Conservation (phyloP, 2,329 filamentous ascomycete species). For the Bipolaris sorokiniana region DNA sequence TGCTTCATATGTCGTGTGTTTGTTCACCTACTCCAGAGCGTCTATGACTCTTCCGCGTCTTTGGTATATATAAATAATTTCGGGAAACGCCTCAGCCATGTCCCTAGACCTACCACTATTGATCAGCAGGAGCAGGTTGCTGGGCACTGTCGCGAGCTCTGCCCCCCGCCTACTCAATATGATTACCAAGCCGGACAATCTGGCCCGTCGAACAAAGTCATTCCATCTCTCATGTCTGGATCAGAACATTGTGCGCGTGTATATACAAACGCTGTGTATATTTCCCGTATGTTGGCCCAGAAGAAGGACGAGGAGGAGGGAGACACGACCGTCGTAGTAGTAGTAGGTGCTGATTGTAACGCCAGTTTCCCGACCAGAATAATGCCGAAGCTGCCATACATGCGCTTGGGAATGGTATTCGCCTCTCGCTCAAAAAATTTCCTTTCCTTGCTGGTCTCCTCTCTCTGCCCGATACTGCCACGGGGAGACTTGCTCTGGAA, state of each 20-base stretch:
- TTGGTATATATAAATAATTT: slow-evolving; percentile 28
- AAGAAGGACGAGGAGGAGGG: background rate
- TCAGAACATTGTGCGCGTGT: slow-evolving; percentile 42
- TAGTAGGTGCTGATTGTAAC: slow-evolving; percentile 4
- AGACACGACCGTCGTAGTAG: background rate
- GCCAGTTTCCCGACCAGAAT: slow-evolving; percentile 36
- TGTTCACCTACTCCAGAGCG: slow-evolving; percentile 28
- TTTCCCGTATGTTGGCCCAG: slow-evolving; percentile 31
- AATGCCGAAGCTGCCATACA: slow-evolving; percentile 35
- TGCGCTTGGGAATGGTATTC: slow-evolving; percentile 32
- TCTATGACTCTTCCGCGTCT: slow-evolving; percentile 26
- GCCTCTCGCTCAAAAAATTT: slow-evolving; percentile 32
- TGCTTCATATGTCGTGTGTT: slow-evolving; percentile 32
- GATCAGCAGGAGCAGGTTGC: slow-evolving; percentile 25
- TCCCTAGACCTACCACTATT: slow-evolving; percentile 26
- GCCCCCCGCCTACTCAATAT: slow-evolving; percentile 28
- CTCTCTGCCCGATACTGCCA: slow-evolving; percentile 28
- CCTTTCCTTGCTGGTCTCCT: slow-evolving; percentile 43
- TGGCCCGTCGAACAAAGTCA: slow-evolving; percentile 24
- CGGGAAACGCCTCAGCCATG: slow-evolving; percentile 27
- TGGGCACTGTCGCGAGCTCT: slow-evolving; percentile 25
- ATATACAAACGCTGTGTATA: slow-evolving; percentile 39
- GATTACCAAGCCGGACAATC: slow-evolving; percentile 33
- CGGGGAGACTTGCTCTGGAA: slow-evolving; percentile 36
- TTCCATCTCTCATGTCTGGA: slow-evolving; percentile 42